Evolutionary conservation across 2,329 filamentous ascomycete species (phyloP).

Genomic region (Madurella fahalii): DNA sequence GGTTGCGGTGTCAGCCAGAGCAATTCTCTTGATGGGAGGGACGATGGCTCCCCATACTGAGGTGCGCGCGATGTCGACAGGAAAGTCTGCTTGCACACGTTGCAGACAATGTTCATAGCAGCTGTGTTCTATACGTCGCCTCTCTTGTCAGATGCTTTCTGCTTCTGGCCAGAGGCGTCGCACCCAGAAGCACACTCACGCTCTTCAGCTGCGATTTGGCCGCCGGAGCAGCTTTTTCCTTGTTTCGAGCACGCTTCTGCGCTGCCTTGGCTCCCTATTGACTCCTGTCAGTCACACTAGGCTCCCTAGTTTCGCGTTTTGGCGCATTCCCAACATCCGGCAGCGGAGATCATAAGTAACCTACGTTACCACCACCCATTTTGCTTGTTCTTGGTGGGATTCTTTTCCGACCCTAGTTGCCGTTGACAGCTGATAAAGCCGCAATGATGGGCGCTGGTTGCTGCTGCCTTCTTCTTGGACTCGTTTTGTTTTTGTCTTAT

Average conservation of each 20-base stretch:
- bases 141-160: constrained; percentile 4
- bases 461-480: background rate
- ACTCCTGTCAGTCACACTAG: background rate
- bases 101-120: constrained; percentile 73
- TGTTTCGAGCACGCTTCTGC: constrained; percentile 70
- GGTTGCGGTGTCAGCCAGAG: background rate
- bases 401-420: background rate
- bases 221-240: constrained; percentile 53
- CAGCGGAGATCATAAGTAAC: constrained; percentile 10
- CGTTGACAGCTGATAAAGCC: background rate
- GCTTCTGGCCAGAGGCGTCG: background rate
- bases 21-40: background rate
- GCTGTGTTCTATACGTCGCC: constrained; percentile 56
- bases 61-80: constrained; percentile 71
- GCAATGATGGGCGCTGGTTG: constrained; percentile 1
- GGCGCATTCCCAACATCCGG: constrained; percentile 6
- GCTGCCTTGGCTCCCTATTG: constrained; percentile 37
- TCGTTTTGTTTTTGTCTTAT: no score
- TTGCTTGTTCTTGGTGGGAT: constrained; percentile 13
- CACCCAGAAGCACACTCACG: constrained; percentile 41
- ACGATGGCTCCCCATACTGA: constrained; percentile 49
- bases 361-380: constrained; percentile 35
- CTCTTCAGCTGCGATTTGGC: constrained; percentile 67
- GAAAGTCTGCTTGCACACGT: constrained; percentile 73
- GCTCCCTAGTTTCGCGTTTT: constrained; percentile 1